These are phyloP conservation scores for Mycena polygramma DNA, from an alignment of 768 basidiomycete genomes.

Conservation along the genomic window DNA sequence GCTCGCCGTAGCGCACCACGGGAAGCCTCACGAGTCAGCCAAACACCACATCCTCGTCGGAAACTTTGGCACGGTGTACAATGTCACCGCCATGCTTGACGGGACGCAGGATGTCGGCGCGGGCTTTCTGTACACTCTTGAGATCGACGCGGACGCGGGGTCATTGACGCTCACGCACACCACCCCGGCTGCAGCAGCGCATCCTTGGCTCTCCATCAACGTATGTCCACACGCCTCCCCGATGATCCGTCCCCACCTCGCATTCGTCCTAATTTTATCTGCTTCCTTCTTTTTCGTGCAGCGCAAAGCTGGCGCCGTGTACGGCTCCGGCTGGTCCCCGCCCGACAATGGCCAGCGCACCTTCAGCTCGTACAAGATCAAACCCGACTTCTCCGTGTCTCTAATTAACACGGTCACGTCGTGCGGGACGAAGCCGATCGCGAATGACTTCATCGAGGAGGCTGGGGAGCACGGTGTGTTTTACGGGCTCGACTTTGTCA, in stretches of 20 bases:
- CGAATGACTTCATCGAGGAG: slow-evolving; percentile 38
- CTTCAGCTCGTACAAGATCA: slow-evolving; percentile 37
- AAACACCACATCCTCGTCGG: slow-evolving; percentile 41
- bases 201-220: slow-evolving; percentile 42
- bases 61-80: slow-evolving; percentile 40
- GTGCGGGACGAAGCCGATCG: slow-evolving; percentile 42
- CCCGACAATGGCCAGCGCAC: slow-evolving; percentile 34
- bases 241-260: slow-evolving; percentile 2
- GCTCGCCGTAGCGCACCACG: slow-evolving; percentile 10
- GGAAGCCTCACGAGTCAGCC: background rate
- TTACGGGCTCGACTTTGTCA: slow-evolving; percentile 40
- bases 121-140: slow-evolving; percentile 38
- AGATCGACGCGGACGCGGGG: slow-evolving; percentile 32
- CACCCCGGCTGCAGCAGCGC: slow-evolving; percentile 36
- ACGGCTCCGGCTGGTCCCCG: slow-evolving; percentile 40
- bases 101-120: slow-evolving; percentile 41
- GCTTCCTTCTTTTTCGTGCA: background rate
- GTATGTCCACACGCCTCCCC: slow-evolving; percentile 23
- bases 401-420: slow-evolving; percentile 38
- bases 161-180: slow-evolving; percentile 35
- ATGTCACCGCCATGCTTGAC: slow-evolving; percentile 40
- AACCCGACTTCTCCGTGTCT: slow-evolving; percentile 37
- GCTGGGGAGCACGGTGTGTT: slow-evolving; percentile 34
- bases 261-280: background rate
- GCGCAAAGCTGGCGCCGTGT: slow-evolving; percentile 36